Evolutionary conservation across 1,139 yeast genomes (phyloP), one percentile per base, ranked within the genome.

Genomic region (Zygosaccharomyces sapae): DNA sequence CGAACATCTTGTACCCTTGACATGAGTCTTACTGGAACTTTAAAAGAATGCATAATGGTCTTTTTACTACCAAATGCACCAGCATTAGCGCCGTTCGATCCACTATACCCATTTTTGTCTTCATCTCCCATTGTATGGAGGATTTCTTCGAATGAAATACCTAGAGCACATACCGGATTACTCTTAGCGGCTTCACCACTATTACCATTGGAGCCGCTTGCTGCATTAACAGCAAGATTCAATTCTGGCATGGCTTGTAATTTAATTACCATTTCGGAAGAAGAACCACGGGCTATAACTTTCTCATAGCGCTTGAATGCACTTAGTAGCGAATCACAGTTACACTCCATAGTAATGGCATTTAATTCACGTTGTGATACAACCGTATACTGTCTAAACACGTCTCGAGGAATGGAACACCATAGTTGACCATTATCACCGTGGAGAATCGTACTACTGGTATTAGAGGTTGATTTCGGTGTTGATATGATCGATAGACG

Each of bases 331-430:
- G 63, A 53, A 16, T 60, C 66, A 49, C 67, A 62, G 38, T 58
- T 63, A 45, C 56, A 60, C 38, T 63, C 67, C 64, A 64, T 59
- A 0, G 67, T 52, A 4, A 64, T 59, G 1, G 63, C 55, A 41
- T 57, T 58, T 10, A 49, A 44, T 27, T 61, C 64, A 13, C 66
- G 54, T 27, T 54, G 58, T 5, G 66, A 59, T 18, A 47, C 46
- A 1, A 64, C 64, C 3, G 50, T 49, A 44, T 63, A 64, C 5
- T 53, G 45, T 24, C 51, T 53, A 42, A 64, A 64, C 13, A 59
- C 63, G 53, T 63, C 67, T 7, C 44, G 43, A 2, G 68, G 68
- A 5, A 64, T 59, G 6, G 65, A 61, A 38, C 68, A 64, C 68
- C 68, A 64, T 33, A 63, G 45, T 42, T 63, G 66, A 1, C 66